Evolutionary conservation across 305 asterid genomes (phyloP).

Genomic region (Coffea humblotiana): DNA sequence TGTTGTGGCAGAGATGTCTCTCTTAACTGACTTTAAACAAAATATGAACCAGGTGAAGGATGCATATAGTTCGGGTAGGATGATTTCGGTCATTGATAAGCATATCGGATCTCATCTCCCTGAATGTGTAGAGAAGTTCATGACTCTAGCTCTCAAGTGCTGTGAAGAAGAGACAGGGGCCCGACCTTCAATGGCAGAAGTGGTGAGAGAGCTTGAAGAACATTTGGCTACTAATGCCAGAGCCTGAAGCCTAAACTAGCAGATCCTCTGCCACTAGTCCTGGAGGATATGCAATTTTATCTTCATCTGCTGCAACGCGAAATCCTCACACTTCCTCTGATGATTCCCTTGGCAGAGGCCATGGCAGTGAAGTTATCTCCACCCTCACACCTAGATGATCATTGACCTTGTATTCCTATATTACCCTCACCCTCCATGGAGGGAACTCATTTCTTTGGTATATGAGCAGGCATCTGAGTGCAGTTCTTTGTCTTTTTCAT

Average conservation of each 20-base stretch:
- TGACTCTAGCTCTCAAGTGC: conserved; percentile 69
- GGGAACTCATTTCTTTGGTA: no score
- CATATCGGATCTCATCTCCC: conserved; percentile 81
- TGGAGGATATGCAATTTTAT: conserved; percentile 33
- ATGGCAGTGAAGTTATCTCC: conserved; percentile 62
- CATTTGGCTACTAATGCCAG: conserved; percentile 73
- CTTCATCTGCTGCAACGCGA: conserved; percentile 40
- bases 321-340: conserved; percentile 49
- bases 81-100: conserved; percentile 68
- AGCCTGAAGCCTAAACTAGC: no score
- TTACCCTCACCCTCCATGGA: no score
- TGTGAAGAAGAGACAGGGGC: conserved; percentile 70
- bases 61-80: conserved; percentile 59
- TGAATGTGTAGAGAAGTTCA: conserved; percentile 69
- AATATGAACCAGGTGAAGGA: conserved; percentile 49
- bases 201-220: conserved; percentile 71
- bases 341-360: conserved; percentile 58
- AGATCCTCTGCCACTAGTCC: conserved; percentile 33
- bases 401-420: not conserved
- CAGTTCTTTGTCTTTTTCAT: not conserved
- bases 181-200: conserved; percentile 77
- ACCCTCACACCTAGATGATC: conserved; percentile 63
- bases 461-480: not conserved
- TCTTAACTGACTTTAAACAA: not conserved
- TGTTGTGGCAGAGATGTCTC: not conserved